Evolutionary conservation across 192 early-diverging fungal genomes (phyloP).

Genomic region (Podila horticola): DNA sequence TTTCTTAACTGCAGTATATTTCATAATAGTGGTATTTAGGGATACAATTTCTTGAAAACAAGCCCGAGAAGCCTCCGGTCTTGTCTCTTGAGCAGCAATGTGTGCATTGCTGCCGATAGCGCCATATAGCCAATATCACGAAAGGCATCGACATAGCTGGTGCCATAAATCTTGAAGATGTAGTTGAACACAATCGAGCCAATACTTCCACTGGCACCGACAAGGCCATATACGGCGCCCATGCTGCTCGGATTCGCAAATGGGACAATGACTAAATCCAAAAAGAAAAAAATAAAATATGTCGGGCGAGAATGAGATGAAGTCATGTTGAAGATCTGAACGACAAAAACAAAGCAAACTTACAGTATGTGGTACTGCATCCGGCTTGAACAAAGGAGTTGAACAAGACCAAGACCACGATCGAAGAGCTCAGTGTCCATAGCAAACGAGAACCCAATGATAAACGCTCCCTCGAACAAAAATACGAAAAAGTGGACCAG

Average conservation of each 20-base stretch:
- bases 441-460: constrained; percentile 59
- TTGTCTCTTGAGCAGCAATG: constrained; percentile 39
- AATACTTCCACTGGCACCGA: constrained; percentile 71
- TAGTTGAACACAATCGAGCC: constrained; percentile 67
- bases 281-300: background rate
- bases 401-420: constrained; percentile 62
- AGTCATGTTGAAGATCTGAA: no score
- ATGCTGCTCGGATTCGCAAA: constrained; percentile 57
- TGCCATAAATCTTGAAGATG: constrained; percentile 57
- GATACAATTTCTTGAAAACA: constrained; percentile 21
- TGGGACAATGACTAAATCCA: constrained; percentile 58
- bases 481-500: constrained; percentile 59
- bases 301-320: background rate
- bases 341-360: background rate
- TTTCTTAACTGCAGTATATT: no score
- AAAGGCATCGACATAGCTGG: constrained; percentile 42
- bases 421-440: constrained; percentile 37
- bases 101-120: constrained; percentile 37
- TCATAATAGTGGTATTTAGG: background rate
- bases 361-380: constrained; percentile 67
- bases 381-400: constrained; percentile 63
- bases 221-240: constrained; percentile 64
- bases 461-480: constrained; percentile 56
- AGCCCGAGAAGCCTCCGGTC: constrained; percentile 25
- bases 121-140: constrained; percentile 59